Conservation (phyloP, 108 stramenopile genomes). For the Stephanodiscus triporus region DNA sequence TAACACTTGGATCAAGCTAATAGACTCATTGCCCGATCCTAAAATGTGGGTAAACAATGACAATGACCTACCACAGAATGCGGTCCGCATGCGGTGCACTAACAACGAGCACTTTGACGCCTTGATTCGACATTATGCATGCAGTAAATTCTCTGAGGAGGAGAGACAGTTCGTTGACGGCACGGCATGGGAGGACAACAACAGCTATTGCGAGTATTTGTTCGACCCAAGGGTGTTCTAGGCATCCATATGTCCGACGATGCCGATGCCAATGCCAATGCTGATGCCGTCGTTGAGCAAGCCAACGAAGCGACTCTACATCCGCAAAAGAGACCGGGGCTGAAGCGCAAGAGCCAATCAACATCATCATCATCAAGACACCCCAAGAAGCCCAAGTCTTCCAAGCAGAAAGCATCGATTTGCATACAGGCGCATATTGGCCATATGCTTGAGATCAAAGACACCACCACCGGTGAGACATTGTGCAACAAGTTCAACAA, state of each 20-base stretch:
- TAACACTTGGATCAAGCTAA: constrained; percentile 40
- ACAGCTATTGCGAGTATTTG: constrained; percentile 33
- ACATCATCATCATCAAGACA: too few species aligned
- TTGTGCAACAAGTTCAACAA: too few species aligned
- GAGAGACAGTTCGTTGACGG: constrained; percentile 56
- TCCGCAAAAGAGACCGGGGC: too few species aligned
- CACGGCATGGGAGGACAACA: constrained; percentile 63
- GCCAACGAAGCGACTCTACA: too few species aligned
- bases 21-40: constrained; percentile 51
- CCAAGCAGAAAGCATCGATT: too few species aligned
- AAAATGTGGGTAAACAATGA: constrained; percentile 26
- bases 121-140: constrained; percentile 58
- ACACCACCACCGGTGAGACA: too few species aligned
- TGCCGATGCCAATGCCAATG: too few species aligned
- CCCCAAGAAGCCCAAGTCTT: too few species aligned
- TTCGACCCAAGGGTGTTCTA: constrained; percentile 83
- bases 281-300: too few species aligned
- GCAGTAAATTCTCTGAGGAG: constrained; percentile 53
- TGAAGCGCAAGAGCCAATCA: too few species aligned
- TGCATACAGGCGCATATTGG: too few species aligned
- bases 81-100: constrained; percentile 49
- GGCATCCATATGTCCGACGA: constrained; percentile 76
- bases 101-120: constrained; percentile 45
- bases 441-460: too few species aligned
- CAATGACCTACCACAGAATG: constrained; percentile 22